Evolutionary conservation across 306 rosid genomes (phyloP), one percentile per base, ranked within the genome.

Genomic region (Medicago ruthenica): DNA sequence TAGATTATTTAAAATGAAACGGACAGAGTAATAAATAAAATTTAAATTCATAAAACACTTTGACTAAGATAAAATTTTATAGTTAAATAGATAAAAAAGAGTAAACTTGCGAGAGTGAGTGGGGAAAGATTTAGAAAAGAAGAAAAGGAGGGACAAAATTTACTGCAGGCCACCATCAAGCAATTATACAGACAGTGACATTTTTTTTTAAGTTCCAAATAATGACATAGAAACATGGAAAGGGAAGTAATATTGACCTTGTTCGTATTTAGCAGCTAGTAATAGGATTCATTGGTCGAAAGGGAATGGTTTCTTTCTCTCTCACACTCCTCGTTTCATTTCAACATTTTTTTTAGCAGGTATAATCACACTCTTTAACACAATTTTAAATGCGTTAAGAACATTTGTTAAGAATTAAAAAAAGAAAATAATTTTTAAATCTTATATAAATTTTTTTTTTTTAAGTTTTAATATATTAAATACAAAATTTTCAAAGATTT

Each of bases 111-210:
- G 54, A 67, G 22, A 36, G 44, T 21, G 39, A 22, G 36, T 20
- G 16, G 59, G 15, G 27, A 15, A 69, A 70, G 62, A 14, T 69
- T 69, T 10, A 47, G 51, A 54, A 36, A 60, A 37, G 5, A 41
- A 13, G 4, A 45, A 6, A 36, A 42, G 20, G 21, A 24, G 71
- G 82, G 13, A 61, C 58, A 62, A 5, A 63, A 51, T 71, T 64
- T 18, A 53, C 83, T 27, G 50, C 67, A 17, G 51, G 37, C 63
- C 77, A 62, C 60, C 17, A 10, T 53, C 48, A 48, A 18, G 53
- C 71, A 73, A 74, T 67, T 44, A 80, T 80, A 75, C n/a, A 61
- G 57, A 80, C 24, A 57, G 57, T 44, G 74, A 73, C 37, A 34
- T 34, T 34, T 34, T 31, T 24, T 34, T 34, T 34, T 4, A 34